Conservation (phyloP, 257 asterid genomes). For the Eustoma russellianum region DNA sequence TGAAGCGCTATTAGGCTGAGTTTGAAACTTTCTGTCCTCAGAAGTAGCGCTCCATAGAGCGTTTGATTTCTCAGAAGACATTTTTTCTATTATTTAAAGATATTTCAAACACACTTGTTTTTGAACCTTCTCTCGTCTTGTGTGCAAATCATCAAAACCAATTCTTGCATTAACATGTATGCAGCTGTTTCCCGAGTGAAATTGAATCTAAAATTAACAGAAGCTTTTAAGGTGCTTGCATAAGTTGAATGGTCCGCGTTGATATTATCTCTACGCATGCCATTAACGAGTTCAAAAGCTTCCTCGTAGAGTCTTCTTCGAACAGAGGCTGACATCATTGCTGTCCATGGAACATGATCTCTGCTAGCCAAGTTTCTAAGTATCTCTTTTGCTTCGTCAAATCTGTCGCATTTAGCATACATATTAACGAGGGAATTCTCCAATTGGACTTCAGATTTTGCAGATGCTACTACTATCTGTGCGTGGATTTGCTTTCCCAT, state of each 20-base stretch:
- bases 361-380: slow-evolving; percentile 32
- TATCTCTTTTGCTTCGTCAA: slow-evolving; percentile 40
- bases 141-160: too few relatives aligned
- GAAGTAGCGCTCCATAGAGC: too few relatives aligned
- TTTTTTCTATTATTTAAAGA: too few relatives aligned
- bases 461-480: slow-evolving; percentile 46
- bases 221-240: slow-evolving; percentile 58
- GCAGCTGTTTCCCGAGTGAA: slow-evolving; percentile 67
- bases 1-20: too few relatives aligned
- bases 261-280: slow-evolving; percentile 43
- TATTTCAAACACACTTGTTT: too few relatives aligned
- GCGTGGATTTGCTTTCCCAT: slow-evolving; percentile 78
- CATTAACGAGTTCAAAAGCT: slow-evolving; percentile 48
- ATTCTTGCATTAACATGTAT: too few relatives aligned
- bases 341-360: slow-evolving; percentile 73
- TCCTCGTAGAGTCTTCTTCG: slow-evolving; percentile 63
- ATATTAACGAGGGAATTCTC: slow-evolving; percentile 75
- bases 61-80: too few relatives aligned
- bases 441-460: slow-evolving; percentile 51
- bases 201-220: slow-evolving; percentile 65
- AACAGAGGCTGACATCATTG: slow-evolving; percentile 55
- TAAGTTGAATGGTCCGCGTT: slow-evolving; percentile 68
- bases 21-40: too few relatives aligned
- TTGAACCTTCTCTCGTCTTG: too few relatives aligned
- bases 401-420: slow-evolving; percentile 80